These are phyloP conservation scores for Tilletia caries DNA, from an alignment of 1,284 basidiomycete genomes.

Conservation along the genomic window DNA sequence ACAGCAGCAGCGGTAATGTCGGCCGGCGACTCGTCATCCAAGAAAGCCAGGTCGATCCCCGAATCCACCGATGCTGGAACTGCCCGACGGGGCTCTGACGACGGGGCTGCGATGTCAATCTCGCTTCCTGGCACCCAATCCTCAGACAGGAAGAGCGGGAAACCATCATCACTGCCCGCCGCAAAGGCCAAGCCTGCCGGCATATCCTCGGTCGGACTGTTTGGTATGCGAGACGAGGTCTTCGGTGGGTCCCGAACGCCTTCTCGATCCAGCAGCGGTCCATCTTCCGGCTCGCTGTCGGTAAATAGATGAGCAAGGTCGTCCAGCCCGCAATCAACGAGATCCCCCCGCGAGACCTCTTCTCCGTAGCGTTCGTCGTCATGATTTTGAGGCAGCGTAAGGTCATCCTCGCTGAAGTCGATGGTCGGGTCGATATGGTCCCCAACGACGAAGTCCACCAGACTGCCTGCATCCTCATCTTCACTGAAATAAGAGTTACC, in stretches of 20 bases:
- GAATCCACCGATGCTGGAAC: no score
- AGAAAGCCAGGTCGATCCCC: no score
- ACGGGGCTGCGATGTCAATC: no score
- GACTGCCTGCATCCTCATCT: conserved; percentile 7
- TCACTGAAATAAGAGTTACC: background rate
- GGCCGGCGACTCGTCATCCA: no score
- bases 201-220: no score
- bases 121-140: no score
- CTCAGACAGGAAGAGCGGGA: no score
- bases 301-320: conserved; percentile 3
- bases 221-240: no score
- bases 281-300: background rate
- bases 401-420: background rate
- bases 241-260: background rate
- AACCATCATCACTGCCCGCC: no score
- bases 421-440: background rate
- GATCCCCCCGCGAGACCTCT: background rate
- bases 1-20: no score
- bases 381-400: background rate
- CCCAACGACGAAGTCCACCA: conserved; percentile 1
- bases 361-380: background rate
- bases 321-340: background rate
- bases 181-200: no score
- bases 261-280: background rate
- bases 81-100: no score